Base-by-base conservation (phyloP, 2,329 filamentous ascomycete genomes). In the Ascochyta lentis region DNA sequence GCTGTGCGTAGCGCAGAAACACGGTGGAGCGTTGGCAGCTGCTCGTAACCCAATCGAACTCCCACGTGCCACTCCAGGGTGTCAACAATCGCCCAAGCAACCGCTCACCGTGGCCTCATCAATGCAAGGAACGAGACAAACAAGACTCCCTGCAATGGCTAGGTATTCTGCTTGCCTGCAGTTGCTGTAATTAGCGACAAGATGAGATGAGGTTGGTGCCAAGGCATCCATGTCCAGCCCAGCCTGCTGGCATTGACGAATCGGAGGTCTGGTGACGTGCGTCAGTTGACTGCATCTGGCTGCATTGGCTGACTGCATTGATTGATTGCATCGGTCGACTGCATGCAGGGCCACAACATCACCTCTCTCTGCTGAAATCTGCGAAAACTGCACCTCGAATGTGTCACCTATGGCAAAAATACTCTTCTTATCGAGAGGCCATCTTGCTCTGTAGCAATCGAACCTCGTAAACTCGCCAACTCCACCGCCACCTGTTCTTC, bases 21-120 rank as follows among this genome's bases (percentile, higher is more conserved):
- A 39, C 41, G 43, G 44, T 60, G 49, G 61, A 63, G 53, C 58
- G 52, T 48, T 49, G 44, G 50, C 39, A 35, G 54, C 49, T 49
- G 52, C 51, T 58, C 37, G 45, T 44, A 39, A 40, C 63, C 65
- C 64, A 68, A 60, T 60, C 51, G 52, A 45, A 41, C 27, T 40
- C 46, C 59, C 65, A 65, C 64, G 65, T 67, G 59, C 54, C 48
- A 41, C 23, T 6, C 24, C 27, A 23, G 44, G 42, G 37, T 52
- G 43, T 47, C 42, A 52, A 48, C 54, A 49, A 55, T 54, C 19
- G 33, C 47, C 31, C 34, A 55, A 42, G 24, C 38, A 12, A 33
- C 35, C 31, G 9, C 27, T 48, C 27, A 19, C 44, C 9, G 26
- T 41, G 34, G 16, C 9, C 34, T 29, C 40, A 4, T 42, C 49